These are phyloP conservation scores for Polytrichum commune DNA, from an alignment of 225 moss, liverwort and hornwort species.

Conservation along the genomic window DNA sequence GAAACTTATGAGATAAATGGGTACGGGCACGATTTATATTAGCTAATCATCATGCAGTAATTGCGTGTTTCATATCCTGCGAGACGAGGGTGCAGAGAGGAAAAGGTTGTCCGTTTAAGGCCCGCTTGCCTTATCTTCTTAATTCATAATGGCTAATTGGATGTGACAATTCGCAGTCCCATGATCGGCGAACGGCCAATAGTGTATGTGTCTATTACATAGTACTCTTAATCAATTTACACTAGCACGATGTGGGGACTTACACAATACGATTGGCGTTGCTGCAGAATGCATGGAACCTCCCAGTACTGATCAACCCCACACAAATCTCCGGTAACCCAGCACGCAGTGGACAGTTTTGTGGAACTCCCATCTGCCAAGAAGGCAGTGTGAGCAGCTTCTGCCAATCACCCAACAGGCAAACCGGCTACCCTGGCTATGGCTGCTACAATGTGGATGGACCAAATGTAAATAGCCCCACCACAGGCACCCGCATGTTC, in stretches of 20 bases:
- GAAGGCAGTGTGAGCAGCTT: slow-evolving; percentile 13
- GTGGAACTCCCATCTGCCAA: slow-evolving; percentile 16
- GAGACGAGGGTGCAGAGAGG: no score
- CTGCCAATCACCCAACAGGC: slow-evolving; percentile 25
- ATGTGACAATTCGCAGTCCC: no score
- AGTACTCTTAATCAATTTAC: not conserved
- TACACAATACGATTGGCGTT: not conserved
- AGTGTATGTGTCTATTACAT: not conserved
- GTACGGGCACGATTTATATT: no score
- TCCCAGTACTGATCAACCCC: slow-evolving; percentile 14
- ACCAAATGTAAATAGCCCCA: not conserved
- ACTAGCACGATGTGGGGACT: not conserved
- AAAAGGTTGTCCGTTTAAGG: no score
- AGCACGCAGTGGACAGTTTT: slow-evolving; percentile 1
- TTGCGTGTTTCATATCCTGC: no score
- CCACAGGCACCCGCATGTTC: slow-evolving; percentile 10
- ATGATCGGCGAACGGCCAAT: no score
- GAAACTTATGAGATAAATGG: no score
- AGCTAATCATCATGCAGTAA: no score
- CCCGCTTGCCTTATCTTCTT: no score
- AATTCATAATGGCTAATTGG: no score
- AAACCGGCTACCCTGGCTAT: slow-evolving; percentile 20
- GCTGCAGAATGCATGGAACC: slow-evolving; percentile 23
- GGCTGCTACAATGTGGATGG: slow-evolving; percentile 43
- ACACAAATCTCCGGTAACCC: slow-evolving; percentile 12